phyloP scores from a whole-genome alignment of 345 rosid species.

The Diplotaxis tenuifolia region DNA sequence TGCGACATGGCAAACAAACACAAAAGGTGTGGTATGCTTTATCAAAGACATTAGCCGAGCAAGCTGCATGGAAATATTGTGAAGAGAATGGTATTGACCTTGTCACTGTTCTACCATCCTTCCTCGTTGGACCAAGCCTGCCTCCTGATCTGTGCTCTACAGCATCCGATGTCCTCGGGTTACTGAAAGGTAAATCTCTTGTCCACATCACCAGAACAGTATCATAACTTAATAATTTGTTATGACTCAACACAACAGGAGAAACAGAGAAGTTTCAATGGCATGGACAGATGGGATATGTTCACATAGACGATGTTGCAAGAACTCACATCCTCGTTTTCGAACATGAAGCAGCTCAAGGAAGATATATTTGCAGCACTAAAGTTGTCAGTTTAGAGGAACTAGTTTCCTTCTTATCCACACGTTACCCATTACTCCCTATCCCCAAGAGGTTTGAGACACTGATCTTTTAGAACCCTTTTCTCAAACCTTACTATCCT shows the following conservation, averaged over 20 bases:
- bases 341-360: constrained; percentile 47
- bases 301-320: constrained; percentile 88
- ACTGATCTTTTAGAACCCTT: constrained; percentile 12
- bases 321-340: constrained; percentile 67
- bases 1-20: background rate
- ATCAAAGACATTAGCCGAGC: constrained; percentile 79
- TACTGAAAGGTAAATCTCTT: constrained; percentile 59
- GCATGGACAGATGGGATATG: constrained; percentile 92
- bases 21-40: background rate
- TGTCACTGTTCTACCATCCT: constrained; percentile 68
- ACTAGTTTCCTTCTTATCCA: constrained; percentile 48
- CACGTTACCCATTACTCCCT: constrained; percentile 61
- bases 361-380: constrained; percentile 75
- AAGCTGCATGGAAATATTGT: constrained; percentile 87
- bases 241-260: constrained; percentile 29
- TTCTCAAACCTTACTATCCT: background rate
- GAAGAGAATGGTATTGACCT: constrained; percentile 57
- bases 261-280: constrained; percentile 61
- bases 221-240: background rate
- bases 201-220: background rate
- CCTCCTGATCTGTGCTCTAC: constrained; percentile 76
- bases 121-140: constrained; percentile 79
- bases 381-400: constrained; percentile 52
- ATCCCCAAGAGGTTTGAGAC: constrained; percentile 62
- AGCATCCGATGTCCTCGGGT: constrained; percentile 73